These are phyloP conservation scores for Halenospora varia DNA, from an alignment of 495 filamentous ascomycete species.

Conservation along the genomic window DNA sequence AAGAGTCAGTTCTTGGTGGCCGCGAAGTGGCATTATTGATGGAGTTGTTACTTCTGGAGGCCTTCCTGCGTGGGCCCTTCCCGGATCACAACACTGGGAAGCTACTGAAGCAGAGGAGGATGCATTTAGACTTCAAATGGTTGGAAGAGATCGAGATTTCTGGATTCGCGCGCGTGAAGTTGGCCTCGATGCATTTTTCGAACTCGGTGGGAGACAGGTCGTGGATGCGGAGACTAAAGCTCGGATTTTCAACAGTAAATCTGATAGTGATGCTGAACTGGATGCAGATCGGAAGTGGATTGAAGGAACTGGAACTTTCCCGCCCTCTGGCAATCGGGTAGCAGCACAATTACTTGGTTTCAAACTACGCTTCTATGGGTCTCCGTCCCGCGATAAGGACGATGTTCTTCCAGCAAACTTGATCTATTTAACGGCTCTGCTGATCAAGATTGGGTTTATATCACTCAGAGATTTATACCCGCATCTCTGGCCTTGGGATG, in stretches of 20 bases:
- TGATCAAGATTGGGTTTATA: slow-evolving; percentile 97
- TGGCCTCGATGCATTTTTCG: slow-evolving; percentile 83
- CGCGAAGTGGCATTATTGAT: slow-evolving; percentile 45
- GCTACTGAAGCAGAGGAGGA: slow-evolving; percentile 63
- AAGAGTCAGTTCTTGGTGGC: slow-evolving; percentile 95
- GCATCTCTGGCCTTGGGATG: slow-evolving; percentile 84
- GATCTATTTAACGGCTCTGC: slow-evolving; percentile 80
- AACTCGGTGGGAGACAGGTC: slow-evolving; percentile 62
- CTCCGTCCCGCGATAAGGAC: slow-evolving; percentile 57
- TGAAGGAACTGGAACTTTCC: slow-evolving; percentile 69
- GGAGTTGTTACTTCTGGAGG: slow-evolving; percentile 29
- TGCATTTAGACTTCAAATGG: slow-evolving; percentile 42
- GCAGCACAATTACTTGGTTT: slow-evolving; percentile 95
- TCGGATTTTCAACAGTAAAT: slow-evolving; percentile 39
- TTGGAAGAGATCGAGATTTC: slow-evolving; percentile 68
- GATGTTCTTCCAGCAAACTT: slow-evolving; percentile 85
- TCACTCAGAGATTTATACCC: slow-evolving; percentile 91
- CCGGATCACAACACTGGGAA: slow-evolving; percentile 53
- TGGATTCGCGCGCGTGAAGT: slow-evolving; percentile 75
- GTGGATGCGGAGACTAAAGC: slow-evolving; percentile 42
- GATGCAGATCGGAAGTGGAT: slow-evolving; percentile 67
- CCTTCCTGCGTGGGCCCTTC: slow-evolving; percentile 78
- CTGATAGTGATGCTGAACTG: slow-evolving; percentile 28
- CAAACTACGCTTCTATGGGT: slow-evolving; percentile 92
- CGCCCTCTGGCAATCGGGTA: slow-evolving; percentile 79